Evolutionary conservation across 768 basidiomycete genomes (phyloP), one percentile per base, ranked within the genome.

Genomic region (Crepidotus variabilis): DNA sequence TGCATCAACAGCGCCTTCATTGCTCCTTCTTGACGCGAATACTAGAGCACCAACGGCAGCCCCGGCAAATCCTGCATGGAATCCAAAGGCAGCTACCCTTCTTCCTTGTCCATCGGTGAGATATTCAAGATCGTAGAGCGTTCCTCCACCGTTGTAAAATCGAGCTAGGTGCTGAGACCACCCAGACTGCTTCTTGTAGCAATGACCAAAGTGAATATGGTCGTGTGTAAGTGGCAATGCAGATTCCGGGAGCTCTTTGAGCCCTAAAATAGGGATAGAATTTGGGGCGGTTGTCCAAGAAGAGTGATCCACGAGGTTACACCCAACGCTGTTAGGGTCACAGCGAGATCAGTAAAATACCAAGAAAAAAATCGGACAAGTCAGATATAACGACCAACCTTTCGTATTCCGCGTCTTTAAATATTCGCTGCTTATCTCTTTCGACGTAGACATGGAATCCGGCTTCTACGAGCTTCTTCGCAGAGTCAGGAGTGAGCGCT

Each of bases 181-280:
- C 18, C 97, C 97, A 1, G 81, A 92, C 69, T 99, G 97, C 46
- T 84, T 75, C 75, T 99, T 99, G 82, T 92, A 98, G 73, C 95
- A 97, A 70, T 98, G 97, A 2, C 94, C 95, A 65, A 98, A 99
- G 65, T 97, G 94, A 67, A 99, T 94, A 72, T 99, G 97, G 2
- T 91, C 93, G 72, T 99, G 97, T 7, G 83, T 85, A n/a, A 99
- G 76, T 18, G 96, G 90, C 32, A 85, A 85, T 47, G 82, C 79
- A 43, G 93, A 95, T 52, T 75, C 83, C 21, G 89, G 85, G n/a
- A 98, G 84, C 68, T 98, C 97, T 77, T 99, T 99, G 70, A 99
- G 80, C 6, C 97, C 97, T 63, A 98, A 86, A 71, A 99, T 95
- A 43, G 90, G 88, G 32, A 85, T 73, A 43, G 82, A 71, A 20